A percentile compares a stretch with the other conserved stretches of the same genome.
Evolutionary conservation across 768 basidiomycete species (phyloP).

Genomic region (Trametes meyenii): DNA sequence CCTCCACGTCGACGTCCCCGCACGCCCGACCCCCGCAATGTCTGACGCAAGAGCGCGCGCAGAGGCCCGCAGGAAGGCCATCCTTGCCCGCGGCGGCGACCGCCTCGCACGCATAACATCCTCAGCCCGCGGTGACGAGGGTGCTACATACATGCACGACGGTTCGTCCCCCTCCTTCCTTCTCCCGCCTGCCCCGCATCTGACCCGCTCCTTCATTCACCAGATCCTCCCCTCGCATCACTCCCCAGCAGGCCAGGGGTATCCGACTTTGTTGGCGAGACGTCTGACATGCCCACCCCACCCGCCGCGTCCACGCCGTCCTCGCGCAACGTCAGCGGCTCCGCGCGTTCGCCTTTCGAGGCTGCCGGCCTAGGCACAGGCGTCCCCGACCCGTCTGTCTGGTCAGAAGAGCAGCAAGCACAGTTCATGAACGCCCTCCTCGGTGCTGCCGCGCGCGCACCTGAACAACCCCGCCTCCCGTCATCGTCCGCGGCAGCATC

Average conservation of each 20-base stretch:
- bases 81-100: conserved; percentile 70
- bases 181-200: neutral
- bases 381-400: conserved; percentile 57
- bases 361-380: conserved; percentile 26
- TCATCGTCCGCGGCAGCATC: conserved; percentile 12
- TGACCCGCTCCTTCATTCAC: neutral
- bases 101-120: conserved; percentile 80
- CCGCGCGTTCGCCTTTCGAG: conserved; percentile 27
- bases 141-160: conserved; percentile 53
- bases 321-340: conserved; percentile 19
- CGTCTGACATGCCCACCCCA: conserved; percentile 35
- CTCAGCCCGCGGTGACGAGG: conserved; percentile 72
- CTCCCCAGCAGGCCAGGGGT: conserved; percentile 35
- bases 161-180: conserved; percentile 38
- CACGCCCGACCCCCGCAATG: conserved; percentile 1
- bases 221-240: conserved; percentile 47
- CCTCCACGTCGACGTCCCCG: conserved; percentile 14
- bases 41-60: conserved; percentile 51
- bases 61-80: conserved; percentile 78
- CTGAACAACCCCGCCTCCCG: conserved; percentile 12
- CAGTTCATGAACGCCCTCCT: conserved; percentile 72
- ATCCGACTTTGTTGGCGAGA: conserved; percentile 42
- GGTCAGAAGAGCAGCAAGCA: conserved; percentile 70
- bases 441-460: conserved; percentile 27
- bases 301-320: conserved; percentile 21